Conservation (phyloP, 257 asterid species). For the Salvia miltiorrhiza region DNA sequence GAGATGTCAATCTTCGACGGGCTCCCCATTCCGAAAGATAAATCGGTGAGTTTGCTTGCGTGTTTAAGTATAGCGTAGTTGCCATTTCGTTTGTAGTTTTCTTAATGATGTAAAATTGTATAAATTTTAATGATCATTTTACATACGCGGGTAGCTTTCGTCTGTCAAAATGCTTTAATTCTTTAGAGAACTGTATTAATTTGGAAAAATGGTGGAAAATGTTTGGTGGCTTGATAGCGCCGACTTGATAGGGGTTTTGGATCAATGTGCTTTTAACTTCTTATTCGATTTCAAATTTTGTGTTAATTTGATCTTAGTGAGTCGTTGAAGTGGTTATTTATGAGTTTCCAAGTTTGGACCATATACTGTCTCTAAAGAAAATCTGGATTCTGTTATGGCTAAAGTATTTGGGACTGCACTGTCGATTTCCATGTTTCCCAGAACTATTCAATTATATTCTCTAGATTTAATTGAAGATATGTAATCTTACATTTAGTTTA, state of each 20-base stretch:
- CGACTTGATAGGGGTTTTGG: slow-evolving; percentile 16
- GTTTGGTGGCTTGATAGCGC: slow-evolving; percentile 10
- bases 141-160: neutral
- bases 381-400: neutral
- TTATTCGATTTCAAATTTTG: neutral
- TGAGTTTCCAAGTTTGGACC: slow-evolving; percentile 4
- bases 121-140: slow-evolving; percentile 9
- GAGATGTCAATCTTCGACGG: slow-evolving; percentile 91
- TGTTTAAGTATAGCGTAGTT: neutral
- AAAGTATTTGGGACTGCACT: neutral
- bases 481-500: neutral
- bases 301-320: neutral
- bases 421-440: slow-evolving; percentile 1
- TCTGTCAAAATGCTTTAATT: slow-evolving; percentile 1
- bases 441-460: slow-evolving; percentile 10
- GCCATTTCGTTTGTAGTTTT: neutral
- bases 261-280: neutral
- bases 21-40: slow-evolving; percentile 79
- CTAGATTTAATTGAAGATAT: slow-evolving; percentile 4
- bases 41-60: slow-evolving; percentile 55
- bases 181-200: slow-evolving; percentile 3
- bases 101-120: neutral
- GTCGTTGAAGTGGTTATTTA: slow-evolving; percentile 4
- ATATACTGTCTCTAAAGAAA: neutral
- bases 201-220: neutral